phyloP scores from a whole-genome alignment of 345 rosid genomes.

The Trapa incisa region DNA sequence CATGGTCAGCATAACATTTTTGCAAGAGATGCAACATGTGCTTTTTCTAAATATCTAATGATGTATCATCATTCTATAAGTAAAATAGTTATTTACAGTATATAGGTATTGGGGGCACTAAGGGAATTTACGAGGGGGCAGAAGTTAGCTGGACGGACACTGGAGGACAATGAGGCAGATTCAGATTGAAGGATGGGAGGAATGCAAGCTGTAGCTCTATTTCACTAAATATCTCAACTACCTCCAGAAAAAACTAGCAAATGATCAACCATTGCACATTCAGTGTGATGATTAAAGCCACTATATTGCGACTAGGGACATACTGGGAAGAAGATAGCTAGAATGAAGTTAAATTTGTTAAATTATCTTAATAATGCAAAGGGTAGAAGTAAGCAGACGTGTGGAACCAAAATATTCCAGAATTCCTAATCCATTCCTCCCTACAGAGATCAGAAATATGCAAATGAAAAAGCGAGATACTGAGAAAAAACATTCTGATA shows the following conservation, averaged over 20 bases:
- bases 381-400: no score
- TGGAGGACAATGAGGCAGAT: slow-evolving; percentile 17
- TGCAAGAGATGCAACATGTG: neutral
- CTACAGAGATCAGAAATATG: no score
- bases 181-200: slow-evolving; percentile 8
- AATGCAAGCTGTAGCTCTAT: slow-evolving; percentile 6
- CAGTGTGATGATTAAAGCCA: neutral
- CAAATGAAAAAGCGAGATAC: no score
- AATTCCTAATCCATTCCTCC: no score
- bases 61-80: neutral
- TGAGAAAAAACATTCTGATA: no score
- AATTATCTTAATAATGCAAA: no score
- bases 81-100: neutral
- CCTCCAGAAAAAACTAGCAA: slow-evolving; percentile 10
- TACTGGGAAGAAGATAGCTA: no score
- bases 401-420: no score
- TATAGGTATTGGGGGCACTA: slow-evolving; percentile 20
- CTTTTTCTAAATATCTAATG: neutral
- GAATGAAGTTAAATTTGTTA: no score
- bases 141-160: slow-evolving; percentile 10
- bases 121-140: slow-evolving; percentile 8
- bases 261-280: slow-evolving; percentile 3
- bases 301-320: no score
- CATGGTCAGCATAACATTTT: neutral
- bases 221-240: slow-evolving; percentile 22